These are phyloP conservation scores for Berkeleyomyces basicola DNA, from an alignment of 2,329 filamentous ascomycete genomes.

Conservation along the genomic window DNA sequence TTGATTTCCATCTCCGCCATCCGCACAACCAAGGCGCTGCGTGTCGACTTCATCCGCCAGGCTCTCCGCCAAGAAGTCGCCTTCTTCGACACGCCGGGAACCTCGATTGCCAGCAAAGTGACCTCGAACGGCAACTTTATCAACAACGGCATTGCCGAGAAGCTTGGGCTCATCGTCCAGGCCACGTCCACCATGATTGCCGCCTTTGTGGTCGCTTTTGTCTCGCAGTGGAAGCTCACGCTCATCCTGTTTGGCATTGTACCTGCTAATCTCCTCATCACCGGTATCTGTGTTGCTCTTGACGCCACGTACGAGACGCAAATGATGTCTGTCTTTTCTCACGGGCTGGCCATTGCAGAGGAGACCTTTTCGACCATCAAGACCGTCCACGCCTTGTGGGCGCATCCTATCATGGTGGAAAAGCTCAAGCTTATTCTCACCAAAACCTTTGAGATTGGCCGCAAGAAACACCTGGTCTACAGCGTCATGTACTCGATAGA, in stretches of 20 bases:
- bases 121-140: slow-evolving; percentile 32
- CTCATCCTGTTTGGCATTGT: slow-evolving; percentile 30
- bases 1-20: slow-evolving; percentile 25
- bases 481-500: slow-evolving; percentile 28
- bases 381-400: slow-evolving; percentile 35
- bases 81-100: slow-evolving; percentile 34
- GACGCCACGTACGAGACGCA: slow-evolving; percentile 27
- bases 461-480: slow-evolving; percentile 28
- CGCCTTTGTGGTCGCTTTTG: slow-evolving; percentile 26
- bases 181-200: slow-evolving; percentile 25
- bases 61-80: slow-evolving; percentile 34
- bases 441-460: slow-evolving; percentile 24
- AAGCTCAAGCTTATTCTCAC: slow-evolving; percentile 28
- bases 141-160: slow-evolving; percentile 29
- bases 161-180: slow-evolving; percentile 27
- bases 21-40: slow-evolving; percentile 22
- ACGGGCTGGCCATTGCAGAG: slow-evolving; percentile 30
- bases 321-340: slow-evolving; percentile 28
- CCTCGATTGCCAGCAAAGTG: slow-evolving; percentile 29
- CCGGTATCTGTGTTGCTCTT: slow-evolving; percentile 22
- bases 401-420: slow-evolving; percentile 26
- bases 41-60: slow-evolving; percentile 24
- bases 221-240: slow-evolving; percentile 27
- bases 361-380: slow-evolving; percentile 32
- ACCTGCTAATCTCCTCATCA: slow-evolving; percentile 27